Evolutionary conservation across 495 filamentous ascomycete species (phyloP).

Genomic region (Xylona heveae): DNA sequence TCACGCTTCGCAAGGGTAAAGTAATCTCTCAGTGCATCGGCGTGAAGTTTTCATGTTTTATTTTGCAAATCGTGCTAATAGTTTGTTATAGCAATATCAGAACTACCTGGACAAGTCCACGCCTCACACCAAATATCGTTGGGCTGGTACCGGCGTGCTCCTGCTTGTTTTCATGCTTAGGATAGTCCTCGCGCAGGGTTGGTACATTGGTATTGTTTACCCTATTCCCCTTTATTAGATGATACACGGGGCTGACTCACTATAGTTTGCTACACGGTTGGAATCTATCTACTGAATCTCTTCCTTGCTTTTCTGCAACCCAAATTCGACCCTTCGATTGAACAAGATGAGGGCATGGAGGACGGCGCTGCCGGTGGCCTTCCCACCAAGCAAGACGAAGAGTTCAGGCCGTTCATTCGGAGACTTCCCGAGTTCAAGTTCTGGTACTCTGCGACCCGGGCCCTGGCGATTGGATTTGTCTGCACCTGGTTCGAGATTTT

Average conservation of each 20-base stretch:
- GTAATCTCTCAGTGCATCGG: conserved; percentile 15
- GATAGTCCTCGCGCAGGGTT: conserved; percentile 81
- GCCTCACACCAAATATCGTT: conserved; percentile 71
- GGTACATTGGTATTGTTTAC: conserved; percentile 68
- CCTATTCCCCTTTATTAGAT: background rate
- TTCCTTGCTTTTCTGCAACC: conserved; percentile 97
- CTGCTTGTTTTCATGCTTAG: conserved; percentile 69
- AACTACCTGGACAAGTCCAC: conserved; percentile 80
- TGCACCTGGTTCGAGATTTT: conserved; percentile 89
- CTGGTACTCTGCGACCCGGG: conserved; percentile 87
- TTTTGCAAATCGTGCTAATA: background rate
- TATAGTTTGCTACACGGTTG: conserved; percentile 85
- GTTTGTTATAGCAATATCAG: conserved; percentile 61
- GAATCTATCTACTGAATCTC: conserved; percentile 97
- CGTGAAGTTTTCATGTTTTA: conserved; percentile 4
- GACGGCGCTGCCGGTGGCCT: conserved; percentile 58
- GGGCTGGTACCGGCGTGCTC: conserved; percentile 55
- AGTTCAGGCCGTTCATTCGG: conserved; percentile 93
- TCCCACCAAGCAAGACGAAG: conserved; percentile 85
- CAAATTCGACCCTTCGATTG: conserved; percentile 96
- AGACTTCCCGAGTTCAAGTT: conserved; percentile 98
- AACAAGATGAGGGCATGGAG: conserved; percentile 88
- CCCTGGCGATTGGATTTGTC: conserved; percentile 60
- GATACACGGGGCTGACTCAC: background rate
- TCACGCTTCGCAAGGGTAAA: conserved; percentile 46